Conservation (phyloP, 2,329 filamentous ascomycete genomes). For the Penicillium aurantiogriseum region DNA sequence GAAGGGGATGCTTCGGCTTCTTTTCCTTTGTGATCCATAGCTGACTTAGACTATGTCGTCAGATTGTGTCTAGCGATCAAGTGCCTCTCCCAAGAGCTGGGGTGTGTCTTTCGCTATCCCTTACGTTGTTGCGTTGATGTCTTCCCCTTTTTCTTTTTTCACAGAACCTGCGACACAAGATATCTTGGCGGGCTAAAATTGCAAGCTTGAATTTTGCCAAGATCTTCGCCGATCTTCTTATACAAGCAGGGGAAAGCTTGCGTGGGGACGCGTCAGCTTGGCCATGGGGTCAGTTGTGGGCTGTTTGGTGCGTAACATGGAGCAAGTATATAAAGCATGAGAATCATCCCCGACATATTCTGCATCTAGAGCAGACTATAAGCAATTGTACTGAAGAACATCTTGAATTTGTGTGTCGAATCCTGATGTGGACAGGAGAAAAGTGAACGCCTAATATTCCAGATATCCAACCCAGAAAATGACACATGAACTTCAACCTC, state of each 20-base stretch:
- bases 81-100: no score
- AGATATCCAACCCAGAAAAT: not conserved
- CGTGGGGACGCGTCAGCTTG: constrained; percentile 5
- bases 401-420: not conserved
- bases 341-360: not conserved
- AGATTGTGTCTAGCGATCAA: not conserved
- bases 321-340: not conserved
- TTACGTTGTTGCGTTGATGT: not conserved
- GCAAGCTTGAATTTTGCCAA: not conserved
- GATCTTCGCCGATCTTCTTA: constrained; percentile 1
- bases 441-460: not conserved
- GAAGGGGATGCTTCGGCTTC: constrained; percentile 8
- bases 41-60: not conserved
- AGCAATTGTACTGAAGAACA: no score
- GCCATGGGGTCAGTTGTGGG: not conserved
- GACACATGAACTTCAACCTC: not conserved
- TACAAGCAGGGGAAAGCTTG: not conserved
- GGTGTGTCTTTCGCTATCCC: not conserved
- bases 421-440: no score
- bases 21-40: constrained; percentile 8
- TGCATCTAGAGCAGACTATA: not conserved
- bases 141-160: not conserved
- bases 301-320: not conserved
- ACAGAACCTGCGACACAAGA: not conserved
- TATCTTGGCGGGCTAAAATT: constrained; percentile 1